A percentile compares a stretch with the other conserved stretches of the same genome.
Conservation (phyloP, 495 filamentous ascomycete genomes). For the Aspergillus haitiensis region DNA sequence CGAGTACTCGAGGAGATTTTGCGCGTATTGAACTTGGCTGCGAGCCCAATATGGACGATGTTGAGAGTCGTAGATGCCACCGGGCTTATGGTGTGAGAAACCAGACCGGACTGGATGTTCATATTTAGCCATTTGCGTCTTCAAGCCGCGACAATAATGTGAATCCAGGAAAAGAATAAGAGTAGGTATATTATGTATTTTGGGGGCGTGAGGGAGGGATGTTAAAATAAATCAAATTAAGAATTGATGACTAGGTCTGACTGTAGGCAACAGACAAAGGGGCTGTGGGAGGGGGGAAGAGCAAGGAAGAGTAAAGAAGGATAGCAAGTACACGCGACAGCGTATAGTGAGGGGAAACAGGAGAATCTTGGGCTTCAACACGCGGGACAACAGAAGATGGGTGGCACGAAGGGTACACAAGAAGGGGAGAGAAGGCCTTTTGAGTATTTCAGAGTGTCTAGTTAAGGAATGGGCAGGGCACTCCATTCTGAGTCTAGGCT, state of each 20-base stretch:
- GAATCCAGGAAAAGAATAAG: background rate
- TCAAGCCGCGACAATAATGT: background rate
- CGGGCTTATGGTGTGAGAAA: constrained; percentile 14
- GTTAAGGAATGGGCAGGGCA: constrained; percentile 7
- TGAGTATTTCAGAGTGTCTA: background rate
- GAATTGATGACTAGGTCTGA: background rate
- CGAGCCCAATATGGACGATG: constrained; percentile 48
- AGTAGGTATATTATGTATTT: background rate
- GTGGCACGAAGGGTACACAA: constrained; percentile 21
- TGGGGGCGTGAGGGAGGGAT: background rate
- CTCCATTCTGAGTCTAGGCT: constrained; percentile 13
- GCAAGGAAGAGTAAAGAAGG: constrained; percentile 12
- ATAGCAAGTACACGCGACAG: background rate
- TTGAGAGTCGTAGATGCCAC: constrained; percentile 18
- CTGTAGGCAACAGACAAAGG: background rate
- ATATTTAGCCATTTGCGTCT: constrained; percentile 29
- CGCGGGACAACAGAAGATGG: constrained; percentile 9
- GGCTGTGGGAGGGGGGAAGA: background rate
- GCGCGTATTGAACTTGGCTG: constrained; percentile 40
- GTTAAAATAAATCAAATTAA: background rate
- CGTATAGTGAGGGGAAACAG: constrained; percentile 1
- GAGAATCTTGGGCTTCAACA: constrained; percentile 5
- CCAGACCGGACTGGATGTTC: constrained; percentile 26
- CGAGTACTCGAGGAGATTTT: constrained; percentile 42
- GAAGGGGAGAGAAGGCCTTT: constrained; percentile 13